A percentile compares a stretch with the other conserved stretches of the same genome.
phyloP scores from a whole-genome alignment of 2,329 filamentous ascomycete genomes.

The Fusarium ambrosium region DNA sequence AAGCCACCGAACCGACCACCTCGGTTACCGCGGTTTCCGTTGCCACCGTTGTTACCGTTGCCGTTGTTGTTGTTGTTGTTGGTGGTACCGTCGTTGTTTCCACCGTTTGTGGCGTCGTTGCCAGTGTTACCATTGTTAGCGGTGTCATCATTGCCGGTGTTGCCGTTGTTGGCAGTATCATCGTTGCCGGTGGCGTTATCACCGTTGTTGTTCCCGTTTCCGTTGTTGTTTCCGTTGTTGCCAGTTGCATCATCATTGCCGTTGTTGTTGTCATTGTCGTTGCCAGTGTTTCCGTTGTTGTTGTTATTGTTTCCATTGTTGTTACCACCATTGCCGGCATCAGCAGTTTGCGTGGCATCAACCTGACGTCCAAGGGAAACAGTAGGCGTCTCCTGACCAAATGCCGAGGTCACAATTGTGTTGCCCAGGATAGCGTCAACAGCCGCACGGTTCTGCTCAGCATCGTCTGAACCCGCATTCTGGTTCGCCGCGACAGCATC shows the following conservation, averaged over 20 bases:
- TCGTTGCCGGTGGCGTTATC: neutral
- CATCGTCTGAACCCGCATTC: conserved; percentile 52
- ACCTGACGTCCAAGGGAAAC: conserved; percentile 38
- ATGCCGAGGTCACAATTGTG: conserved; percentile 46
- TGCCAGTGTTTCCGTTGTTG: conserved; percentile 8
- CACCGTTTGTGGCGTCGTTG: too few species aligned
- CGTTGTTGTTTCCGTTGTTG: neutral
- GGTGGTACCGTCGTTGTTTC: too few species aligned
- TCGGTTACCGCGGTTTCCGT: neutral
- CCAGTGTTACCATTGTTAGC: too few species aligned
- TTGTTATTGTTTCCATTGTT: conserved; percentile 16
- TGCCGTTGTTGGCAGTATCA: neutral
- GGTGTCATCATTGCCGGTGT: too few species aligned
- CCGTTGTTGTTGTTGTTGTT: neutral
- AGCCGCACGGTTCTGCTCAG: conserved; percentile 51
- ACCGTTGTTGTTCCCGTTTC: neutral
- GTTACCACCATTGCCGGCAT: conserved; percentile 20
- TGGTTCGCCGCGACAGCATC: conserved; percentile 58
- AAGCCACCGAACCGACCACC: neutral
- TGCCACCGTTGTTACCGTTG: neutral
- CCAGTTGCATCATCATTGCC: neutral
- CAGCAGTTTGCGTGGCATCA: conserved; percentile 8
- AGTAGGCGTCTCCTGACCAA: conserved; percentile 52
- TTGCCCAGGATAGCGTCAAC: conserved; percentile 55
- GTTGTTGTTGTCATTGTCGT: neutral